These are phyloP conservation scores for Argentina anserina DNA, from an alignment of 306 rosid genomes.

Conservation along the genomic window DNA sequence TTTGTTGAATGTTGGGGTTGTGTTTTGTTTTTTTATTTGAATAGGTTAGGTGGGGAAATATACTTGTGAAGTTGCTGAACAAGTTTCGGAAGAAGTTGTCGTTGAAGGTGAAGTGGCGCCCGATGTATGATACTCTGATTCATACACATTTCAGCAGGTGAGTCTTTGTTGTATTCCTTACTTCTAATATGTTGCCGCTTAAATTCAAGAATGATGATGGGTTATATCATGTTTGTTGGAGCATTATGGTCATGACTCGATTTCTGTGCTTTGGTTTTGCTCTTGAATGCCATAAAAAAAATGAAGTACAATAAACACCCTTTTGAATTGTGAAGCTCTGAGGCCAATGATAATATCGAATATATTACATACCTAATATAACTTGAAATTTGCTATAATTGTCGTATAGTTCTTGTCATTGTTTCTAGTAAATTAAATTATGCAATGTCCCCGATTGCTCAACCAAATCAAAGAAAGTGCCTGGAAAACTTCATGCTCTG, in stretches of 20 bases:
- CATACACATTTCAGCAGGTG: slow-evolving; percentile 93
- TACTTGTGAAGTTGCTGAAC: slow-evolving; percentile 73
- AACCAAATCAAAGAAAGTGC: slow-evolving; percentile 5
- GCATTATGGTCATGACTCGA: neutral
- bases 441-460: slow-evolving; percentile 9
- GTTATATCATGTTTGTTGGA: neutral
- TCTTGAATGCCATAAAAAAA: neutral
- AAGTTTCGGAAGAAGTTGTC: slow-evolving; percentile 76
- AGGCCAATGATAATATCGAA: neutral
- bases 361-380: neutral
- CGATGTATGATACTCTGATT: slow-evolving; percentile 73
- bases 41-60: slow-evolving; percentile 99
- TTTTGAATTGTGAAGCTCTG: neutral
- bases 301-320: neutral
- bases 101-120: slow-evolving; percentile 74
- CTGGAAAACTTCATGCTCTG: slow-evolving; percentile 15
- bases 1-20: slow-evolving; percentile 32
- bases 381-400: neutral
- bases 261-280: neutral
- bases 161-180: slow-evolving; percentile 21
- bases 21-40: slow-evolving; percentile 33
- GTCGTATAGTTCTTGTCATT: slow-evolving; percentile 11
- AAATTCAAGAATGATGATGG: neutral
- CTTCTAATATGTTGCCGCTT: slow-evolving; percentile 7
- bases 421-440: slow-evolving; percentile 4